Conservation (phyloP, 768 basidiomycete genomes). For the Pisolithus sp. region DNA sequence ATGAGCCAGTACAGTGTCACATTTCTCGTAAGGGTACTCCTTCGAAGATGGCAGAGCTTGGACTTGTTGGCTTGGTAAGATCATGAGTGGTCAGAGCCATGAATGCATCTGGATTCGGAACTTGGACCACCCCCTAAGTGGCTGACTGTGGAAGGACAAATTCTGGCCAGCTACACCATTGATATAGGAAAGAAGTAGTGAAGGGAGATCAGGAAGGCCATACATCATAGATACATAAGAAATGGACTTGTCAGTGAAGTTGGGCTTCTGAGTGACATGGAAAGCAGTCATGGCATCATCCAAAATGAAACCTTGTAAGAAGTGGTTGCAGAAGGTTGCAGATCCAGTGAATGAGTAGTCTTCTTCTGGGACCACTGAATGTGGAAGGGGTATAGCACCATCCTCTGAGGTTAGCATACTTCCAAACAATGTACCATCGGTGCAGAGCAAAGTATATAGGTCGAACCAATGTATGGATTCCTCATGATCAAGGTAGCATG, state of each 20-base stretch:
- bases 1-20: background rate
- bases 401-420: background rate
- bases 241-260: background rate
- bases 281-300: background rate
- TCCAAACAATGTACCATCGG: background rate
- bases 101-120: background rate
- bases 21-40: background rate
- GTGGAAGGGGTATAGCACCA: background rate
- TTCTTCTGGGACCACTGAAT: background rate
- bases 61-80: background rate
- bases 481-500: constrained; percentile 2
- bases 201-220: background rate
- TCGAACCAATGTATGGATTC: constrained; percentile 6
- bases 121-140: background rate
- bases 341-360: background rate
- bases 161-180: background rate
- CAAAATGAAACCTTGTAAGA: background rate
- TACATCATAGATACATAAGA: background rate
- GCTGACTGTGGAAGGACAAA: background rate
- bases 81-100: background rate
- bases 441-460: background rate
- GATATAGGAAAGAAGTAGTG: background rate
- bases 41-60: background rate
- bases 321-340: background rate
- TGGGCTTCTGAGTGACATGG: background rate